phyloP scores from a whole-genome alignment of 2,329 filamentous ascomycete genomes.

The Aureobasidium sp. region DNA sequence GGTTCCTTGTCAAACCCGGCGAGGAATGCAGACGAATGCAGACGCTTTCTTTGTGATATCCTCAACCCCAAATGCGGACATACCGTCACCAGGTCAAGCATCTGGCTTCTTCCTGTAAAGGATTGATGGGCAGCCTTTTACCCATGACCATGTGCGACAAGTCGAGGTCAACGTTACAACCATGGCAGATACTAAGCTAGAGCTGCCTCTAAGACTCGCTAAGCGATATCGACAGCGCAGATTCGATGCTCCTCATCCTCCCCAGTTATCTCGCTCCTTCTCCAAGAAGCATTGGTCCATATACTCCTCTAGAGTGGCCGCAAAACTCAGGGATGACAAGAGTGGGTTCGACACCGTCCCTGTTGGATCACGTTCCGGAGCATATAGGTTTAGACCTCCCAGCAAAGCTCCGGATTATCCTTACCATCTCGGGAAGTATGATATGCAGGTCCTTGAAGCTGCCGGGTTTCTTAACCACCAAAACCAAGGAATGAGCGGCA shows the following conservation, averaged over 20 bases:
- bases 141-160: not conserved
- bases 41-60: not conserved
- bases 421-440: not conserved
- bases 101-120: not conserved
- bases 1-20: not conserved
- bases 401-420: not conserved
- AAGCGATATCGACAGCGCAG: not conserved
- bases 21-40: not conserved
- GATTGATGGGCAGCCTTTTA: too few relatives aligned
- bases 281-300: not conserved
- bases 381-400: not conserved
- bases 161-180: not conserved
- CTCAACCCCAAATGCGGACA: not conserved
- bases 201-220: not conserved
- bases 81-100: not conserved
- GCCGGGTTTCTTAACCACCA: not conserved
- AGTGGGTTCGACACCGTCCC: not conserved
- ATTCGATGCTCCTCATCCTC: not conserved
- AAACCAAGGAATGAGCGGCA: not conserved
- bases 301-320: not conserved
- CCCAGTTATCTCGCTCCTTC: not conserved
- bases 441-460: not conserved
- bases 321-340: not conserved
- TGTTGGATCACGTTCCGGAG: not conserved
- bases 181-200: not conserved